A percentile compares a stretch with the other conserved stretches of the same genome.
These are phyloP conservation scores for Tolypocladium amazonense DNA, from an alignment of 2,329 filamentous ascomycete genomes.

Conservation along the genomic window DNA sequence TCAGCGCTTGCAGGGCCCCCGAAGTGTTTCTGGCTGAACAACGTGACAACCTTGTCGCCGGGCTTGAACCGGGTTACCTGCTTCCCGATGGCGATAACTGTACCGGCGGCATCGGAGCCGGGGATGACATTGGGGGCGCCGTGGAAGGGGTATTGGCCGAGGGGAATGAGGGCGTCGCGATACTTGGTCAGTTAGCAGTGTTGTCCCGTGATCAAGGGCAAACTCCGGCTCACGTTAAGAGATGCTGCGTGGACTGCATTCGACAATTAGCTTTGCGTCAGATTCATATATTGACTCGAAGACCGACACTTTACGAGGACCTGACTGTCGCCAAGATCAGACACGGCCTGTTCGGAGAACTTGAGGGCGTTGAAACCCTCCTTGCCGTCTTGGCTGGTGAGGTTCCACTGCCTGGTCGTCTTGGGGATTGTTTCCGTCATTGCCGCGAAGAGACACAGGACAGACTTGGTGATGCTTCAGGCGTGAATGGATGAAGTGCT, in stretches of 20 bases:
- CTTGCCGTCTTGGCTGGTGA: conserved; percentile 27
- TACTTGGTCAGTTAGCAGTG: conserved; percentile 19
- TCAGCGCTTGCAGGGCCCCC: conserved; percentile 26
- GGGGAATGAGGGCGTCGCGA: conserved; percentile 40
- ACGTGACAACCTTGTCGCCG: conserved; percentile 45
- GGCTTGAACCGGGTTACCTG: conserved; percentile 36
- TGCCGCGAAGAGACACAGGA: not conserved
- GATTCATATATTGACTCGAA: not conserved
- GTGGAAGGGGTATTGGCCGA: conserved; percentile 23
- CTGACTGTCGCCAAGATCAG: conserved; percentile 56
- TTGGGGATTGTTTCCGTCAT: conserved; percentile 18
- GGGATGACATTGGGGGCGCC: conserved; percentile 33
- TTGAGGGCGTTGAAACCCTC: conserved; percentile 49
- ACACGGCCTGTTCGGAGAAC: conserved; percentile 44
- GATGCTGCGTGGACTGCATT: conserved; percentile 35
- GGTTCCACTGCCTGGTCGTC: conserved; percentile 46
- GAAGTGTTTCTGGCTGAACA: conserved; percentile 50
- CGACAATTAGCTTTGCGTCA: conserved; percentile 2
- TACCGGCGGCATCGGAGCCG: conserved; percentile 43
- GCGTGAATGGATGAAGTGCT: not conserved
- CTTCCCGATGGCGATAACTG: conserved; percentile 38
- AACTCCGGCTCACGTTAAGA: conserved; percentile 28
- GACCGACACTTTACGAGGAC: conserved; percentile 52
- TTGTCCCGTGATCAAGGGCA: not conserved
- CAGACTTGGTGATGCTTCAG: not conserved